Percentiles rank a stretch among this genome's conserved stretches.
Evolutionary conservation across 148 eudicot genomes (phyloP).

Genomic region (Gaultheria prostrata): DNA sequence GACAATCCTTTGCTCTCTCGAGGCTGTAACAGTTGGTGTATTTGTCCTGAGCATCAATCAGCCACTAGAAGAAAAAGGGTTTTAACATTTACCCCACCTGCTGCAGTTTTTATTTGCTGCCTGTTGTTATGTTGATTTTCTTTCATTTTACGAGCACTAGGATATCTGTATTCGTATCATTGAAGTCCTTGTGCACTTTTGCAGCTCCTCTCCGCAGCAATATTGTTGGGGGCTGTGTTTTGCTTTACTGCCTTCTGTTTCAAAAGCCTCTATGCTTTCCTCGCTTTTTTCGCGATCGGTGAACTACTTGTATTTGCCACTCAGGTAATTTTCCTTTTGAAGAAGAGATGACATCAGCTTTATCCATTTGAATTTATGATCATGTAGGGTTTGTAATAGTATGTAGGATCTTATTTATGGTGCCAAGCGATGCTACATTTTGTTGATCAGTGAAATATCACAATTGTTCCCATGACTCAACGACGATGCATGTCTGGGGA

Average conservation of each 20-base stretch:
- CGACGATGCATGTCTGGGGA: neutral
- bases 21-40: neutral
- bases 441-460: neutral
- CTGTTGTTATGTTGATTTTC: neutral
- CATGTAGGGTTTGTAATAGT: neutral
- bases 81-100: neutral
- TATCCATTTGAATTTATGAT: constrained; percentile 2
- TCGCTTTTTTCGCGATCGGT: constrained; percentile 70
- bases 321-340: constrained; percentile 52
- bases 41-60: neutral
- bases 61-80: neutral
- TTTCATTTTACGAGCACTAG: neutral
- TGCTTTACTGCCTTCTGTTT: constrained; percentile 90
- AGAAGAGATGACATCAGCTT: neutral
- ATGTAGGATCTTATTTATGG: neutral
- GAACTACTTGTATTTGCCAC: constrained; percentile 88
- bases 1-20: neutral
- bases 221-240: constrained; percentile 70
- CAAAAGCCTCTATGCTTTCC: constrained; percentile 58
- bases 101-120: neutral
- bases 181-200: constrained; percentile 18
- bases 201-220: constrained; percentile 85
- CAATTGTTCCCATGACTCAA: neutral
- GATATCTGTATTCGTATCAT: constrained; percentile 10
- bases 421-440: neutral